A percentile compares a stretch with the other conserved stretches of the same genome.
phyloP scores from a whole-genome alignment of 78 protist species.

The Chrysochromulina tobinii region DNA sequence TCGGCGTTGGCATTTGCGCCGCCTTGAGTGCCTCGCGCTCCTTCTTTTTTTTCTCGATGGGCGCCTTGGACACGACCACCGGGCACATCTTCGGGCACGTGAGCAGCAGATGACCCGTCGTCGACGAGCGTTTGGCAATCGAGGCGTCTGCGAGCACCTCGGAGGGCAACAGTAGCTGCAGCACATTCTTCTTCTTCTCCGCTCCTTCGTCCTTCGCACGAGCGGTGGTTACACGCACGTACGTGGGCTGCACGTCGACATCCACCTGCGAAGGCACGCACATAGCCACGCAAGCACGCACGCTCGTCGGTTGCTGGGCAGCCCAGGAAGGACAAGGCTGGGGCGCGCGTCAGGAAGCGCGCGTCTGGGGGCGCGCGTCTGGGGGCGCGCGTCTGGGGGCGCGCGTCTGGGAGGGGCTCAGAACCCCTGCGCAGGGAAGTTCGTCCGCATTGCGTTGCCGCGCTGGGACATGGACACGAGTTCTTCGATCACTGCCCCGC shows the following conservation, averaged over 20 bases:
- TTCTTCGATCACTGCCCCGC: too few species aligned
- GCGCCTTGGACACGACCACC: background rate
- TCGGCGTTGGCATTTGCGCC: background rate
- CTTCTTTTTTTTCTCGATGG: background rate
- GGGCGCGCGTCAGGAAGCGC: background rate
- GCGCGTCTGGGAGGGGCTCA: too few species aligned
- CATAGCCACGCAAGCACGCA: background rate
- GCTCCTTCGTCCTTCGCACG: too few species aligned
- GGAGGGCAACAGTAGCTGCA: slow-evolving; percentile 27
- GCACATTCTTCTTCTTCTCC: slow-evolving; percentile 38
- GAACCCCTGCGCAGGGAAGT: too few species aligned
- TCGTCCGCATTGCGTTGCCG: too few species aligned
- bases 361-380: too few species aligned
- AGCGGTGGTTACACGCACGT: slow-evolving; percentile 30
- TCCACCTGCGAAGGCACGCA: slow-evolving; percentile 50
- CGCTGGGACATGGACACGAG: too few species aligned
- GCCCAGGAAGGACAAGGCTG: background rate
- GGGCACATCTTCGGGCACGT: background rate
- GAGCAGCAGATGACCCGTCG: slow-evolving; percentile 21
- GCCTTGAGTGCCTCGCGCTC: background rate
- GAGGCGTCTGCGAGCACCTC: slow-evolving; percentile 25
- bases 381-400: too few species aligned
- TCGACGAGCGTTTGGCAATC: background rate
- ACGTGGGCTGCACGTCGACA: slow-evolving; percentile 62
- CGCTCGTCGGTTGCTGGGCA: background rate